Base-by-base conservation (phyloP, 106 monocot species). In the Chionographis japonica region DNA sequence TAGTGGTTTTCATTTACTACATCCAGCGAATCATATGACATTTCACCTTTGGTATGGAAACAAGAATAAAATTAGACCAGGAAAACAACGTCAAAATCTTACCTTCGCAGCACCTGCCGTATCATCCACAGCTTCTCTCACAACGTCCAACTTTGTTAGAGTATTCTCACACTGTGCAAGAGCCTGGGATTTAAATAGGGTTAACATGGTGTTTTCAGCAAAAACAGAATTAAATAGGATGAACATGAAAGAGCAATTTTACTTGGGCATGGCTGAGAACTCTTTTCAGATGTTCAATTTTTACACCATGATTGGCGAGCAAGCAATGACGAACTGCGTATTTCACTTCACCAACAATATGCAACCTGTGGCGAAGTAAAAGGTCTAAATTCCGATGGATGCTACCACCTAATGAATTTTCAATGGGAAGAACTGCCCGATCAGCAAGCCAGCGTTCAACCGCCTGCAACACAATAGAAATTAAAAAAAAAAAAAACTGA, bases 311-410 rank as follows among this genome's bases (percentile, higher is more conserved):
- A 78, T 92, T 92, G 27, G 87, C 97, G 68, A 92, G 69, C 52
- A 97, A 85, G 68, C 97, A 97, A 80, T 97, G 97, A 1, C 85
- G 62, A 56, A 97, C 89, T 52, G 89, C 70, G 76, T 78, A 80
- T 63, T 83, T 77, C n/a, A 97, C 97, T 83, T 97, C 97, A 17
- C 97, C 97, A 72, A 97, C 95, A 82, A 97, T 97, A 63, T 97
- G 97, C 69, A 97, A 73, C 51, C 60, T 83, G 66, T 97, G 81
- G 13, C 85, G 77, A 63, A 92, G 89, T 74, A 97, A 71, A 62
- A 97, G 89, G 42, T 97, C 97, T 63, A 92, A 97, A 65, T 97
- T 97, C 8, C 86, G 79, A 71, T 97, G 89, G 18, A 97, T 97
- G 76, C 97, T 92, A 49, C 97, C 97, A 52, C 89, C 92, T 67